Evolutionary conservation across 108 stramenopile species (phyloP).

Genomic region (Poteriospumella lacustris): DNA sequence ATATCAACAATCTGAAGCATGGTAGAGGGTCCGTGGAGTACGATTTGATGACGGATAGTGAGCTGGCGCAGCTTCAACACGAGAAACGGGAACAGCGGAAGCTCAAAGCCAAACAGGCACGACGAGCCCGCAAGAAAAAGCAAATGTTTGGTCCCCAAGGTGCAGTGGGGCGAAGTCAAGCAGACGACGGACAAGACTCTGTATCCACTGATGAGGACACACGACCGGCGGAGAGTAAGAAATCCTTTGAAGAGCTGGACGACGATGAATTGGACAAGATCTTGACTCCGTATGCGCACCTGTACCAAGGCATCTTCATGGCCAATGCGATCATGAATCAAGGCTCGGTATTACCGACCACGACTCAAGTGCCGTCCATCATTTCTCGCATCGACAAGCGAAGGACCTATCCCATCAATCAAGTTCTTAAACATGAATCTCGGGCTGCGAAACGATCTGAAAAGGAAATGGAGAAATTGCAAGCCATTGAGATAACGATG

Average conservation of each 20-base stretch:
- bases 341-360: background rate
- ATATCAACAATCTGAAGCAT: constrained; percentile 14
- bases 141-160: too few relatives aligned
- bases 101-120: background rate
- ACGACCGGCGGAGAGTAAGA: too few relatives aligned
- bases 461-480: background rate
- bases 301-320: background rate
- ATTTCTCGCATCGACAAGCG: background rate
- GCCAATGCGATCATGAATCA: background rate
- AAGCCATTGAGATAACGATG: background rate
- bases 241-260: too few relatives aligned
- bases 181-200: too few relatives aligned
- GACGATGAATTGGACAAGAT: too few relatives aligned
- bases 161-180: too few relatives aligned
- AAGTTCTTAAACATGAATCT: background rate
- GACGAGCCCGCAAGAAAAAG: too few relatives aligned
- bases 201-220: too few relatives aligned
- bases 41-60: background rate
- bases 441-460: background rate
- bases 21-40: background rate
- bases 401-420: background rate
- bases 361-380: background rate
- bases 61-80: background rate
- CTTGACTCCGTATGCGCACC: too few relatives aligned
- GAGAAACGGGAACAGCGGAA: background rate